Conservation (phyloP, 805 yeast genomes). For the Candida silvicultrix region DNA sequence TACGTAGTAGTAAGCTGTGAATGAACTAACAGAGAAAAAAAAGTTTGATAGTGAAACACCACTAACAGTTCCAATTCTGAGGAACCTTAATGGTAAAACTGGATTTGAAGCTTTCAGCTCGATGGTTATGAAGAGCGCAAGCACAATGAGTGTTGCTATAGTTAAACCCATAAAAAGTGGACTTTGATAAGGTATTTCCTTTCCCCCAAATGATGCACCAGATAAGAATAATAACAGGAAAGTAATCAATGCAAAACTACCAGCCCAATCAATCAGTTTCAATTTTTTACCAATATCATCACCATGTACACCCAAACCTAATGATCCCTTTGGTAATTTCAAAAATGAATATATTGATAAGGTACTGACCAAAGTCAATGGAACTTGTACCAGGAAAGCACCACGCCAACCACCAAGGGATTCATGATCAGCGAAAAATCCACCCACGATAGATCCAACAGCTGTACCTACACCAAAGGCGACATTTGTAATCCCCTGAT, state of each 20-base stretch:
- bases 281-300: conserved; percentile 38
- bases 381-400: conserved; percentile 49
- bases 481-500: conserved; percentile 77
- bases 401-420: conserved; percentile 37
- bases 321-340: conserved; percentile 42
- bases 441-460: conserved; percentile 62
- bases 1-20: conserved; percentile 43
- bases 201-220: conserved; percentile 50
- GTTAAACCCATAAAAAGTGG: conserved; percentile 25
- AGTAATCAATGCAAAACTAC: conserved; percentile 38
- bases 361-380: conserved; percentile 40
- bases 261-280: conserved; percentile 49
- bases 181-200: conserved; percentile 34
- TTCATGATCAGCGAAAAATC: conserved; percentile 37
- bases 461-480: conserved; percentile 75
- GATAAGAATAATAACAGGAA: conserved; percentile 39
- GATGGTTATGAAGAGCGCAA: conserved; percentile 34
- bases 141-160: conserved; percentile 28
- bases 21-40: conserved; percentile 35
- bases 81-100: conserved; percentile 51
- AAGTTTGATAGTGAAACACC: conserved; percentile 62
- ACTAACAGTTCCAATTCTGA: conserved; percentile 51
- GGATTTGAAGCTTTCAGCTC: conserved; percentile 47
- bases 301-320: conserved; percentile 45
- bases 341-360: conserved; percentile 30